Conservation (phyloP, 345 rosid genomes). For the Eucalyptus paniculata region DNA sequence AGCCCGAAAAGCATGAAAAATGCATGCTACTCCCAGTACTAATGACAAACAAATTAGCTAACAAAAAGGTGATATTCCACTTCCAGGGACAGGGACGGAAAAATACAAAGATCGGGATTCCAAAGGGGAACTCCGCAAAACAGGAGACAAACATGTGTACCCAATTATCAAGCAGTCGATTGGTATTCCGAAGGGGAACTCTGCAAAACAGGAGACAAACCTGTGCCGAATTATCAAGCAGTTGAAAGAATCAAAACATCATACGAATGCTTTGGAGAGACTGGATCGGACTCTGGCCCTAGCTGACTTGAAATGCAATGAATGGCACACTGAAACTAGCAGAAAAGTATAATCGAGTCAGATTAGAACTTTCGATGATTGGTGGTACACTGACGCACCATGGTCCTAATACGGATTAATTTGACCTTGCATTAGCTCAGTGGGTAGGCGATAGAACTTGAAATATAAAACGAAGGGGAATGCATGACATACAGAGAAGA, state of each 20-base stretch:
- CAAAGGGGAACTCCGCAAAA: not conserved
- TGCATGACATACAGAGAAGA: not conserved
- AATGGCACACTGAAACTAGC: not conserved
- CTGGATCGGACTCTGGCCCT: not conserved
- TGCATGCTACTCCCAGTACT: not conserved
- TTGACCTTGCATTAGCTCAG: not conserved
- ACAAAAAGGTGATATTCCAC: not conserved
- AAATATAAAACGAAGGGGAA: not conserved
- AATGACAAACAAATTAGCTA: not conserved
- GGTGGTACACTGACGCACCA: not conserved
- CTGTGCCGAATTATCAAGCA: not conserved
- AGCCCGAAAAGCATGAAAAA: not conserved
- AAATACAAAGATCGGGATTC: not conserved
- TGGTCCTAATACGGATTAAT: not conserved
- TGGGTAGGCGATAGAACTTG: not conserved
- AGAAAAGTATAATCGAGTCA: not conserved
- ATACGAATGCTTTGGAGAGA: not conserved
- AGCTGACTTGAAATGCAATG: not conserved
- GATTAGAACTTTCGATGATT: not conserved
- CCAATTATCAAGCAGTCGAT: not conserved
- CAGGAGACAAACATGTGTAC: not conserved
- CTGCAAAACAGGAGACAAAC: not conserved
- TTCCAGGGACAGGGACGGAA: not conserved
- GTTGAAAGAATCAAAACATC: not conserved
- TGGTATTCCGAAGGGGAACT: not conserved